Conservation (phyloP, 768 basidiomycete genomes). For the Chlorophyllum brunneum region DNA sequence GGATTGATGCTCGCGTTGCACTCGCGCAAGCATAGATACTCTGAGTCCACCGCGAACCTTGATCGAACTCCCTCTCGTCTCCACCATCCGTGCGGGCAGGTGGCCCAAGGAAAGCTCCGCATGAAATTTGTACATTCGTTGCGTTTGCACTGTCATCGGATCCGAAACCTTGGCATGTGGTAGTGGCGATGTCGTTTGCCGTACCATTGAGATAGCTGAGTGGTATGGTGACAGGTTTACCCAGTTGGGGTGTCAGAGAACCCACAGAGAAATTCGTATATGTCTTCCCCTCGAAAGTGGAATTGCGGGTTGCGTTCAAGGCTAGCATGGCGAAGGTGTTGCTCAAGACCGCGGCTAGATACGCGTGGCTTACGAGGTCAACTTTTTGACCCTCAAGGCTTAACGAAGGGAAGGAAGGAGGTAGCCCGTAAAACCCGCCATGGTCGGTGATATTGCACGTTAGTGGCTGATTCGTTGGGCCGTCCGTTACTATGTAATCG, state of each 20-base stretch:
- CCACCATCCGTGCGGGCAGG: conserved; percentile 20
- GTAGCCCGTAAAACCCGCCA: conserved; percentile 13
- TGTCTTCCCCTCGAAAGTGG: conserved; percentile 13
- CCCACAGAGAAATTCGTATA: conserved; percentile 1
- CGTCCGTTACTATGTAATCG: conserved; percentile 11
- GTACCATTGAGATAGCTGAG: background rate
- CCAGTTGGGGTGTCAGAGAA: background rate
- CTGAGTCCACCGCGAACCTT: conserved; percentile 18
- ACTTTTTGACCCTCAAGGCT: background rate
- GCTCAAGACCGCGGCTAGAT: conserved; percentile 16
- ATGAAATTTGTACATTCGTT: conserved; percentile 17
- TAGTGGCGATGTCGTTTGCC: background rate
- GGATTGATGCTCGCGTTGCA: conserved; percentile 7
- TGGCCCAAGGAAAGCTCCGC: conserved; percentile 16
- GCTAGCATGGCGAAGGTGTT: conserved; percentile 14
- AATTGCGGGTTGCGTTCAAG: conserved; percentile 16
- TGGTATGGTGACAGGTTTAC: background rate
- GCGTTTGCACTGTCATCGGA: conserved; percentile 17
- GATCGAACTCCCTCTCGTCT: conserved; percentile 6
- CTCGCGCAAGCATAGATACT: conserved; percentile 17
- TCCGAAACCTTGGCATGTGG: conserved; percentile 17
- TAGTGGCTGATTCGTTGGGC: background rate
- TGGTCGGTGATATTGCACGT: conserved; percentile 16
- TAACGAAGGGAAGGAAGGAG: background rate
- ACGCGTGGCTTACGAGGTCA: background rate